Conservation (phyloP, 768 basidiomycete genomes). For the Tephrocybe rancida region DNA sequence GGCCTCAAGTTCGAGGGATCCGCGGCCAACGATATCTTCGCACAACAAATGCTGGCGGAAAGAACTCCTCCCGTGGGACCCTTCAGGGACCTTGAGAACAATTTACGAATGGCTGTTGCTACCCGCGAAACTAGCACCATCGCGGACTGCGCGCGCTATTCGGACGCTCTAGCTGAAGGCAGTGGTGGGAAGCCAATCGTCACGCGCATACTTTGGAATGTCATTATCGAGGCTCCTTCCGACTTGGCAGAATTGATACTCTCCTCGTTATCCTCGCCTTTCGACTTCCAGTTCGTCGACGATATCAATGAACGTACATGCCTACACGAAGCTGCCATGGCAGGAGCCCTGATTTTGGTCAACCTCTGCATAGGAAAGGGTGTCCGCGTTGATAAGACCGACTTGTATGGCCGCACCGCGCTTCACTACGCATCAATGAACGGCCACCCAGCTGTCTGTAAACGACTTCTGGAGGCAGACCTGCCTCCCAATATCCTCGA, state of each 20-base stretch:
- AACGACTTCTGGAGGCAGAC: conserved; percentile 68
- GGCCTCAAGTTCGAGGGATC: conserved; percentile 80
- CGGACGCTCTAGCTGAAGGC: conserved; percentile 65
- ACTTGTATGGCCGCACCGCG: conserved; percentile 91
- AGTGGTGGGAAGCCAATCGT: conserved; percentile 67
- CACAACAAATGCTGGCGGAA: conserved; percentile 71
- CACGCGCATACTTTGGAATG: conserved; percentile 94
- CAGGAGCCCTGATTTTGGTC: conserved; percentile 78
- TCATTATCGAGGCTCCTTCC: conserved; percentile 77
- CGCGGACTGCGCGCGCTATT: conserved; percentile 69
- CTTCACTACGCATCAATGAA: conserved; percentile 97
- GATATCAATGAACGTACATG: conserved; percentile 97
- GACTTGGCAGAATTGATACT: conserved; percentile 78
- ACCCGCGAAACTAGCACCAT: conserved; percentile 62
- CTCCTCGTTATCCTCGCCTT: conserved; percentile 61
- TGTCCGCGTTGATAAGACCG: conserved; percentile 71
- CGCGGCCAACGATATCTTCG: conserved; percentile 74
- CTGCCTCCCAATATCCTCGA: conserved; percentile 74
- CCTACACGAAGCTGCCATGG: conserved; percentile 91
- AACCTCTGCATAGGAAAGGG: conserved; percentile 76
- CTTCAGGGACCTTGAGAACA: conserved; percentile 87
- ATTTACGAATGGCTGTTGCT: conserved; percentile 77
- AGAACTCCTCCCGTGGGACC: conserved; percentile 65
- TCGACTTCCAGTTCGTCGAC: conserved; percentile 92
- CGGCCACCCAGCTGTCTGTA: conserved; percentile 78